Base-by-base conservation (phyloP, 2,329 filamentous ascomycete species). In the Neoscytalidium dimidiatum region DNA sequence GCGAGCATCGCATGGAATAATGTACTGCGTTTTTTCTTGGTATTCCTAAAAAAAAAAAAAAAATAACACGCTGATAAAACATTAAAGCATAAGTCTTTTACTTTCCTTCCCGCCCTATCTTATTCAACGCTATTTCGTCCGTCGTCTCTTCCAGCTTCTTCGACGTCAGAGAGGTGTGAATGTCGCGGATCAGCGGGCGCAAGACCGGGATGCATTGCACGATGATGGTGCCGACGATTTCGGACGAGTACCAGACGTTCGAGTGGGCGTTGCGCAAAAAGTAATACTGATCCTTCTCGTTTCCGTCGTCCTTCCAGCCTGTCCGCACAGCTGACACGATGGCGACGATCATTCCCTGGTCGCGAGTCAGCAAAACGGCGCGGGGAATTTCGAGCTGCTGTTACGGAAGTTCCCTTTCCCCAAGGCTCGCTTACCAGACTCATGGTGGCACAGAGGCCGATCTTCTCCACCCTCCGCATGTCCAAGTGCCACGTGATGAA, bases 131-230 rank as follows among this genome's bases (percentile, higher is more conserved):
- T 38, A 66, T 19, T 46, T 61, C 19, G 68, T 67, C 35, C 62
- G 14, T 56, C 49, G 26, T 60, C 26, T 72, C 74, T 3, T 68
- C 66, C 52, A 77, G 35, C 64, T 70, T 72, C 51, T 70, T 75
- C 3, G 76, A 79, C 2, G 75, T 76, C 29, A 81, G 64, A 0
- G 78, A 76, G 1, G 75, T 77, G 64, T 77, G 74, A 8, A 81
- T 71, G 33, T 82, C 78, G 48, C 77, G 75, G 44, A 85, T 67
- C 21, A 85, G 77, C 0, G 83, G 81, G 9, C 83, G 79, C 7
- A 85, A 69, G 17, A 85, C 80, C 2, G 83, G 83, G 2, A 85
- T 81, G 66, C 82, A 85, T 68, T 85, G 83, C 3, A 85, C 83
- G 48, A 85, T 84, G 67, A 85, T 84, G 28, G 83, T 85, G 62